A percentile compares a stretch with the other conserved stretches of the same genome.
These are phyloP conservation scores for Pyrus communis DNA, from an alignment of 306 rosid genomes.

Conservation along the genomic window DNA sequence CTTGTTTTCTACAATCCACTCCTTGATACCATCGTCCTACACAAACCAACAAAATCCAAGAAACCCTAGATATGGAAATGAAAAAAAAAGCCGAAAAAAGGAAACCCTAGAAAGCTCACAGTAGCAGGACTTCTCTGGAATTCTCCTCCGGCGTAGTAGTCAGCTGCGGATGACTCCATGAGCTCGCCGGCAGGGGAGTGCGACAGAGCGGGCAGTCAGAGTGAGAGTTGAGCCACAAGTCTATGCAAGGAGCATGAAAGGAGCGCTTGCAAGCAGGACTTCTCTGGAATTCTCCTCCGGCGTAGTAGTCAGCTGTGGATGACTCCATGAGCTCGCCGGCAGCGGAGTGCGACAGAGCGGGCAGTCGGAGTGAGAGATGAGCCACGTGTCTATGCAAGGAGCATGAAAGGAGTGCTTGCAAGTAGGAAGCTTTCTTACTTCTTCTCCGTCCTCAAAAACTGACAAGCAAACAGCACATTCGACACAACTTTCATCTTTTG, in stretches of 20 bases:
- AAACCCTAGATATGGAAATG: neutral
- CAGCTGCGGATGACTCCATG: constrained; percentile 7
- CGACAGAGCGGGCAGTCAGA: constrained; percentile 87
- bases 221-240: constrained; percentile 90
- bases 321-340: constrained; percentile 20
- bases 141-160: constrained; percentile 15
- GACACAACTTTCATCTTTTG: neutral
- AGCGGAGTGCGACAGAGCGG: constrained; percentile 79
- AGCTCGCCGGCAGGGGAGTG: constrained; percentile 41
- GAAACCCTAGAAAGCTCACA: neutral
- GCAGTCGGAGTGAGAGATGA: constrained; percentile 78
- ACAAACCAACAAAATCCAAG: neutral
- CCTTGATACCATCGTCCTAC: neutral
- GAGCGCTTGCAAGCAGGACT: constrained; percentile 64
- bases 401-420: constrained; percentile 79
- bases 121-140: constrained; percentile 23
- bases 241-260: constrained; percentile 74
- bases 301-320: constrained; percentile 3
- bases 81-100: neutral
- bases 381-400: constrained; percentile 88
- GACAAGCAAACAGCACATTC: constrained; percentile 81
- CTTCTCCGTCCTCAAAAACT: constrained; percentile 84
- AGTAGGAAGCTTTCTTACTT: constrained; percentile 57
- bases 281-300: constrained; percentile 29
- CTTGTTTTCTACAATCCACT: neutral